Evolutionary conservation across 352 stramenopile genomes (phyloP), one percentile per base, ranked within the genome.

Genomic region (Thraustotheca clavata): DNA sequence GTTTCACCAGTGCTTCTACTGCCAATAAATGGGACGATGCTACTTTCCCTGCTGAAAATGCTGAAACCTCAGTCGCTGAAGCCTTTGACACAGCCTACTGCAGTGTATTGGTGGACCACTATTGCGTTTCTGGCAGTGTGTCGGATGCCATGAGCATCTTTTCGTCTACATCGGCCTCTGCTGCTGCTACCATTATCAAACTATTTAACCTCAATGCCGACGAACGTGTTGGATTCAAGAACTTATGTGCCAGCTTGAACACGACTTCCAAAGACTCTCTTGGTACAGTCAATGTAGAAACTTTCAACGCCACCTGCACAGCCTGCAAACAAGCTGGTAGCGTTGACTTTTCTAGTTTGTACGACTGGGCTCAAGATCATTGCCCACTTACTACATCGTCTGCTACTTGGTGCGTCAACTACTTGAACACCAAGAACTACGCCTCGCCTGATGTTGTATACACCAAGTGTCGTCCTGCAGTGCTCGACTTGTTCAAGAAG

Each of bases 1-100:
- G 70, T 18, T 88, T 90, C 55, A 41, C 75, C 6, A 49, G 80
- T 24, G 60, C 67, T 18, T 57, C 71, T 67, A 80, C 54, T 3
- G 69, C 71, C 18, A 69, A 70, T n/a, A 68, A 80, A 60, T 91
- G 79, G 79, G 70, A 75, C 46, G 57, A 46, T 41, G 67, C 67
- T 46, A 60, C 62, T 4, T 94, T 87, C 70, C 85, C 83, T 2
- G 76, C 75, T 24, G 73, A 65, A 36, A 67, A 55, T 27, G 62
- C 76, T 32, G 81, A 91, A 43, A 60, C 71, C 39, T 67, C 49
- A 7, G 69, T 89, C 62, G 84, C 84, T 71, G 57, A 73, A 32
- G 62, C 81, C 29, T 88, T 91, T 32, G 78, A 91, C 60, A 62
- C 76, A 67, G 71, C 63, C 26, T 89, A 88, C 55, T 91, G 81